Conservation (phyloP, 208 protist species). For the Zelonia costaricensis region DNA sequence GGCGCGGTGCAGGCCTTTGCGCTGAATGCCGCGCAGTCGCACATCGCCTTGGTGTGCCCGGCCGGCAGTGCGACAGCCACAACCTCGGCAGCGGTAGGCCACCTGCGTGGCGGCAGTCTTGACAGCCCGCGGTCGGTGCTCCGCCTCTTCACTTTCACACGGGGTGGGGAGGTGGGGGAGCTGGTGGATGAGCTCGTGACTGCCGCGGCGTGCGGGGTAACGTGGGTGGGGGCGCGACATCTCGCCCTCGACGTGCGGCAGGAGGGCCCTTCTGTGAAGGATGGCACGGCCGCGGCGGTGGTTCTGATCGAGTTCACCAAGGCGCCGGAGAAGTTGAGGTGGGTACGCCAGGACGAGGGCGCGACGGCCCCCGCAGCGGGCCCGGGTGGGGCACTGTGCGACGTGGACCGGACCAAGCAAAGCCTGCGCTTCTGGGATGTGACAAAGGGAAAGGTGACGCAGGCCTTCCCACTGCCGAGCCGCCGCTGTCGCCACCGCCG, state of each 20-base stretch:
- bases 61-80: constrained; percentile 13
- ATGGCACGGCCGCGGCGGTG: not conserved
- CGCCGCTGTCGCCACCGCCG: constrained; percentile 33
- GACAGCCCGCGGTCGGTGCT: constrained; percentile 8
- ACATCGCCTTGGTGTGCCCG: constrained; percentile 36
- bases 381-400: constrained; percentile 10
- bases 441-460: constrained; percentile 38
- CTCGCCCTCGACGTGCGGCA: constrained; percentile 21
- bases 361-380: constrained; percentile 5
- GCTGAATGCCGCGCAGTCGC: constrained; percentile 21
- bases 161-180: constrained; percentile 46
- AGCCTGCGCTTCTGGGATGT: constrained; percentile 62
- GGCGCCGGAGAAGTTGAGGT: constrained; percentile 8
- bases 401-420: constrained; percentile 6
- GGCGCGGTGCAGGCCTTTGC: constrained; percentile 33
- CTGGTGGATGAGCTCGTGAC: constrained; percentile 52
- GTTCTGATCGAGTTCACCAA: constrained; percentile 21
- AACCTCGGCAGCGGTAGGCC: not conserved
- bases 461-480: constrained; percentile 37
- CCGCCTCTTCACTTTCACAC: constrained; percentile 23
- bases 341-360: constrained; percentile 14
- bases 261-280: not conserved
- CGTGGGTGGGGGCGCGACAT: constrained; percentile 48
- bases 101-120: not conserved
- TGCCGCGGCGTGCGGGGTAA: constrained; percentile 24